Base-by-base conservation (phyloP, 345 rosid genomes). In the Kernera saxatilis region DNA sequence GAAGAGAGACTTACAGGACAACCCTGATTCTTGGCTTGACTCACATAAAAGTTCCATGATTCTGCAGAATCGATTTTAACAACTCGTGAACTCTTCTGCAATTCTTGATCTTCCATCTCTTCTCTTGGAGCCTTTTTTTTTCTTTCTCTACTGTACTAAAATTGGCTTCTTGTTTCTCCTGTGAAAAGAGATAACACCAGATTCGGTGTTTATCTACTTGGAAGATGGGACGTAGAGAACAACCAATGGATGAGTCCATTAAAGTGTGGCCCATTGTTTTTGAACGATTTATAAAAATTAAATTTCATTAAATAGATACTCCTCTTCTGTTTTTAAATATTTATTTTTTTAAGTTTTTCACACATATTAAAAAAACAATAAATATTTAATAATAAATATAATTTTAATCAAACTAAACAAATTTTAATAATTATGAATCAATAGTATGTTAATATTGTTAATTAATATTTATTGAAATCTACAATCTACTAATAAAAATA, bases 21-120 rank as follows among this genome's bases (percentile, higher is more conserved):
- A 65, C 65, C 81, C 44, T 84, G 93, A 67, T 40, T 79, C 73
- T 75, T 84, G 61, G 93, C 90, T 79, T 81, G 93, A 65, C 75
- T 71, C 23, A 86, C 66, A 79, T 71, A 85, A 50, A 72, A 76
- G 14, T 85, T 87, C 96, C 99, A 91, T 50, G 93, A 78, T 69
- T 86, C 83, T 46, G 64, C 64, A 6, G 96, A 86, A 18, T 83
- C 89, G 8, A 93, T 76, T 70, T 83, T 84, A 39, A 84, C 74
- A 54, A 82, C 89, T 71, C 92, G 82, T 17, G 86, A 75, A 63
- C 77, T 81, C 61, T 30, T 79, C 45, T 79, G 93, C 49, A 61
- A 80, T 40, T 82, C 87, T 39, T 71, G 83, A 21, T 43, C 79
- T 46, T 82, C 89, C 61, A 74, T 86, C 11, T 46, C 75, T 61